Evolutionary conservation across 345 rosid genomes (phyloP).

Genomic region (Streptanthus diversifolius): DNA sequence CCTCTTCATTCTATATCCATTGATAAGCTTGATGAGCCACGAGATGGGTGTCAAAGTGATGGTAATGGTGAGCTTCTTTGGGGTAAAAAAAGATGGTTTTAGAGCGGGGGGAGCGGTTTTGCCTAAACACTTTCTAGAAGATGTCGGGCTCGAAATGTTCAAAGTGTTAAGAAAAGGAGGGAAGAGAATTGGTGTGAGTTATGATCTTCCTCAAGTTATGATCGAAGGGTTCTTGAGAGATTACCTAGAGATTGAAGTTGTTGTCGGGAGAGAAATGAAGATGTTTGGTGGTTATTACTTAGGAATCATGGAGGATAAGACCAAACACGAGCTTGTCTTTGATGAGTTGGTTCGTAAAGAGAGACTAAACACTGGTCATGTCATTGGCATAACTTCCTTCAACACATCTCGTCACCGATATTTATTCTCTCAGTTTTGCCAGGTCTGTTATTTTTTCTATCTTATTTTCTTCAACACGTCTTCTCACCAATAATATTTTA

Average conservation of each 20-base stretch:
- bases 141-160: constrained; percentile 58
- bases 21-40: constrained; percentile 42
- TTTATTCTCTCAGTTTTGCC: constrained; percentile 45
- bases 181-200: constrained; percentile 51
- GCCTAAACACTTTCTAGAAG: constrained; percentile 65
- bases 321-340: constrained; percentile 14
- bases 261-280: constrained; percentile 60
- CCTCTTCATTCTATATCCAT: constrained; percentile 55
- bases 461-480: not conserved
- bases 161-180: constrained; percentile 47
- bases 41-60: constrained; percentile 54
- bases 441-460: constrained; percentile 33
- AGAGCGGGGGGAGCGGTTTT: constrained; percentile 60
- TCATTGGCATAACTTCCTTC: constrained; percentile 47
- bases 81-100: constrained; percentile 48
- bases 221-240: constrained; percentile 69
- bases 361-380: constrained; percentile 21
- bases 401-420: constrained; percentile 42
- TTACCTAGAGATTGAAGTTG: constrained; percentile 54
- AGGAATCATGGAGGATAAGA: constrained; percentile 60
- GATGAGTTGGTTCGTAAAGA: constrained; percentile 33
- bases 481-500: not conserved
- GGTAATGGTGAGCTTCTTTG: constrained; percentile 67
- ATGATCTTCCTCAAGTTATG: constrained; percentile 61
- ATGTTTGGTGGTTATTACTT: constrained; percentile 54